Percentiles rank a stretch among this genome's conserved stretches.
These are phyloP conservation scores for Synchytrium microbalum DNA, from an alignment of 371 early-diverging fungal genomes.

Conservation along the genomic window DNA sequence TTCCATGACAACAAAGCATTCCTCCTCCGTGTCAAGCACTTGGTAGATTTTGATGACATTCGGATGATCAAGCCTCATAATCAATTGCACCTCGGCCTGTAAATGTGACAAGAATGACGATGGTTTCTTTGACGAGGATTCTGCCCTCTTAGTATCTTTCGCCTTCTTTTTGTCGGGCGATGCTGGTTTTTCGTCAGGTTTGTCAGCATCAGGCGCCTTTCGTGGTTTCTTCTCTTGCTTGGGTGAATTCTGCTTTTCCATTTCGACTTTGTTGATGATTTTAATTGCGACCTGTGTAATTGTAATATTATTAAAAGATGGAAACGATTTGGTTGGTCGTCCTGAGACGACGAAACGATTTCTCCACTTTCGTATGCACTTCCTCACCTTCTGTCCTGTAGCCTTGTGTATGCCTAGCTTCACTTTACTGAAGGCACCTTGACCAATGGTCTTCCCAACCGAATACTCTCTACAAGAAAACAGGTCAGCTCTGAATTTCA, in stretches of 20 bases:
- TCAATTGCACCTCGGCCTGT: slow-evolving; percentile 51
- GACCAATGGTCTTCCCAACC: slow-evolving; percentile 12
- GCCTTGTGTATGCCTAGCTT: slow-evolving; percentile 27
- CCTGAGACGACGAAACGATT: slow-evolving; percentile 9
- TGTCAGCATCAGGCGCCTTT: slow-evolving; percentile 9
- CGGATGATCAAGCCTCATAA: slow-evolving; percentile 52
- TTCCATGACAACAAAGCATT: slow-evolving; percentile 50
- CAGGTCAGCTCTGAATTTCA: too few relatives aligned
- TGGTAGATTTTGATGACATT: slow-evolving; percentile 56
- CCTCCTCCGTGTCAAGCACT: slow-evolving; percentile 51
- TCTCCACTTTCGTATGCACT: slow-evolving; percentile 8
- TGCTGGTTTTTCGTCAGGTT: not conserved
- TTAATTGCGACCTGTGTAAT: slow-evolving; percentile 33
- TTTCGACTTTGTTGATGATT: slow-evolving; percentile 39
- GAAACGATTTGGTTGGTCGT: not conserved
- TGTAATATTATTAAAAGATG: not conserved
- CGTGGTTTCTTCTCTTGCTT: slow-evolving; percentile 7
- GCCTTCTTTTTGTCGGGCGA: not conserved
- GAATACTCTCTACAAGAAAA: too few relatives aligned
- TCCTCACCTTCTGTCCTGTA: slow-evolving; percentile 28
- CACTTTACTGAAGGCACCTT: slow-evolving; percentile 37
- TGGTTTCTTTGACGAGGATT: slow-evolving; percentile 5
- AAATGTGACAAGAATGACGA: slow-evolving; percentile 31
- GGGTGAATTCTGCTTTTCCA: slow-evolving; percentile 29
- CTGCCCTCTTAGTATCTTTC: not conserved